phyloP scores from a whole-genome alignment of 257 asterid species.

The Leptodermis oblonga region DNA sequence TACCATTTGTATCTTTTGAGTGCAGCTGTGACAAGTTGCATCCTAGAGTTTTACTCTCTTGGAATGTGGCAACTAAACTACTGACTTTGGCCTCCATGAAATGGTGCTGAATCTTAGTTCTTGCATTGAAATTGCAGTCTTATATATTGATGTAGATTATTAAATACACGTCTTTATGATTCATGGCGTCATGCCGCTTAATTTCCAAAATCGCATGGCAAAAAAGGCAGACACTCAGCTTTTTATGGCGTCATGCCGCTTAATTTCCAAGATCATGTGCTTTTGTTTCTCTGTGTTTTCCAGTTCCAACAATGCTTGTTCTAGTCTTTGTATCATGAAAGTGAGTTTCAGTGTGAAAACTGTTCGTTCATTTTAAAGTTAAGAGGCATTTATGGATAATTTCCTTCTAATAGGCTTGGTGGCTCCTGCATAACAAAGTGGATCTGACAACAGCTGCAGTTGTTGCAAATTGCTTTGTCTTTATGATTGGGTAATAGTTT shows the following conservation, averaged over 20 bases:
- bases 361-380: not conserved
- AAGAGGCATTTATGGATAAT: constrained; percentile 8
- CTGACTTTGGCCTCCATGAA: not conserved
- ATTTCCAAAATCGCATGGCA: not conserved
- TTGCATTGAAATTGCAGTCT: no score
- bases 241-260: not conserved
- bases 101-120: not conserved
- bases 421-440: constrained; percentile 75
- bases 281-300: not conserved
- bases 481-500: constrained; percentile 60
- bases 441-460: constrained; percentile 72
- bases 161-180: not conserved
- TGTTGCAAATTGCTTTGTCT: constrained; percentile 77
- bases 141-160: not conserved
- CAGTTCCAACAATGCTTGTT: not conserved
- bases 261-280: not conserved
- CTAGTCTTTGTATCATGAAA: not conserved
- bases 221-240: not conserved
- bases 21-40: not conserved
- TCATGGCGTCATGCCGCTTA: not conserved
- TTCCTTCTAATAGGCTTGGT: constrained; percentile 72
- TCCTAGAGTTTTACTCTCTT: not conserved
- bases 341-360: not conserved
- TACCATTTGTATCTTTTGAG: not conserved
- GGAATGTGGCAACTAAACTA: not conserved